A percentile compares a stretch with the other conserved stretches of the same genome.
Conservation (phyloP, 768 basidiomycete species). For the Hygrocybe punicea region DNA sequence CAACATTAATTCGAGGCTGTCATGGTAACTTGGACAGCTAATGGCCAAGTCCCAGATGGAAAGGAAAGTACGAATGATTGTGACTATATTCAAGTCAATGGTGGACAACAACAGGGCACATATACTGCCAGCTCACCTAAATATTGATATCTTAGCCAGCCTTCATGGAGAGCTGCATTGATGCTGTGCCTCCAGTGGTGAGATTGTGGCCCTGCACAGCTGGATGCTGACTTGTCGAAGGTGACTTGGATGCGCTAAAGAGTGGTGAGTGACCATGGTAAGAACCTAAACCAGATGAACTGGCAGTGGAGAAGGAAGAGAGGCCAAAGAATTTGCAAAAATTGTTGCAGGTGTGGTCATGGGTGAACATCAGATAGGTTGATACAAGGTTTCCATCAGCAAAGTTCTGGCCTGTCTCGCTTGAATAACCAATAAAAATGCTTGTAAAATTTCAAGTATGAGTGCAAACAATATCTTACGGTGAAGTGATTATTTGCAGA, state of each 20-base stretch:
- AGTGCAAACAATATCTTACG: neutral
- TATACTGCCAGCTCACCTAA: too few relatives aligned
- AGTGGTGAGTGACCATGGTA: neutral
- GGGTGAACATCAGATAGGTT: neutral
- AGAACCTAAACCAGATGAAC: neutral
- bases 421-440: neutral
- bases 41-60: too few relatives aligned
- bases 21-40: too few relatives aligned
- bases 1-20: too few relatives aligned
- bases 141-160: neutral
- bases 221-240: neutral
- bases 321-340: neutral
- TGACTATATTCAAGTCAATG: too few relatives aligned
- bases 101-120: too few relatives aligned
- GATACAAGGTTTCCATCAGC: neutral
- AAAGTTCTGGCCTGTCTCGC: neutral
- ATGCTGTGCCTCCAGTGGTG: neutral
- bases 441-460: neutral
- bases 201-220: neutral
- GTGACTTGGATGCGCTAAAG: neutral
- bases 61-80: too few relatives aligned
- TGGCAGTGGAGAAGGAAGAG: neutral
- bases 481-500: neutral
- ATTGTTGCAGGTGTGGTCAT: neutral
- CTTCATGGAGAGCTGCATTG: neutral